Conservation (phyloP, 2,329 filamentous ascomycete genomes). For the Metarhizium robertsii region DNA sequence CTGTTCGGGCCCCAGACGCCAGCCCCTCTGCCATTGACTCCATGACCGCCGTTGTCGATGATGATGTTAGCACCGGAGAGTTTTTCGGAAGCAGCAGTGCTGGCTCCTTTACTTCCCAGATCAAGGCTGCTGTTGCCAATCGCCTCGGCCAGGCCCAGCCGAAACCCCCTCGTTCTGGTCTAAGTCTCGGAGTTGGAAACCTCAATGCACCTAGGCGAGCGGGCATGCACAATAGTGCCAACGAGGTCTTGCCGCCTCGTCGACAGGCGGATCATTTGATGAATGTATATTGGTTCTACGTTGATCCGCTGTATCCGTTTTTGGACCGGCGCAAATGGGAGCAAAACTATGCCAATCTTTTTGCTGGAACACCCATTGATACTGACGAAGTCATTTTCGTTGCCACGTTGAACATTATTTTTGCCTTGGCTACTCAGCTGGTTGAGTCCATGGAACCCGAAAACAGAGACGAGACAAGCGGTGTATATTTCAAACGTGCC, state of each 20-base stretch:
- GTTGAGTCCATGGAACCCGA: conserved; percentile 28
- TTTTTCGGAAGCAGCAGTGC: conserved; percentile 39
- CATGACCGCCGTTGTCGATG: conserved; percentile 35
- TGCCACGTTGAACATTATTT: conserved; percentile 35
- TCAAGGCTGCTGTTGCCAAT: conserved; percentile 31
- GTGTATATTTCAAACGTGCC: conserved; percentile 17
- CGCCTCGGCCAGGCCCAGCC: conserved; percentile 11
- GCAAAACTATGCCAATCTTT: conserved; percentile 29
- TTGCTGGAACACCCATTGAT: conserved; percentile 25
- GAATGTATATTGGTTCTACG: conserved; percentile 35
- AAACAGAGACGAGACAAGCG: conserved; percentile 17
- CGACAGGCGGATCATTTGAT: conserved; percentile 35
- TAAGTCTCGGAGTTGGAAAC: neutral
- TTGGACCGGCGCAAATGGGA: conserved; percentile 28
- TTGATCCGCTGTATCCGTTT: conserved; percentile 37
- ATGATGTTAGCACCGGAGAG: conserved; percentile 28
- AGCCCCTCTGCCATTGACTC: conserved; percentile 29
- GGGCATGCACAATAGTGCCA: conserved; percentile 4
- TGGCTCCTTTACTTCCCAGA: conserved; percentile 36
- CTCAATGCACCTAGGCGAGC: neutral
- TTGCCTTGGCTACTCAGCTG: conserved; percentile 35
- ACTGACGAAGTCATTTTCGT: conserved; percentile 32
- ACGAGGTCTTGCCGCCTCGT: conserved; percentile 34
- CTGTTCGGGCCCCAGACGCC: neutral
- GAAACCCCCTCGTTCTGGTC: neutral